phyloP scores from a whole-genome alignment of 768 basidiomycete species.

The Termitomyces titanicus region DNA sequence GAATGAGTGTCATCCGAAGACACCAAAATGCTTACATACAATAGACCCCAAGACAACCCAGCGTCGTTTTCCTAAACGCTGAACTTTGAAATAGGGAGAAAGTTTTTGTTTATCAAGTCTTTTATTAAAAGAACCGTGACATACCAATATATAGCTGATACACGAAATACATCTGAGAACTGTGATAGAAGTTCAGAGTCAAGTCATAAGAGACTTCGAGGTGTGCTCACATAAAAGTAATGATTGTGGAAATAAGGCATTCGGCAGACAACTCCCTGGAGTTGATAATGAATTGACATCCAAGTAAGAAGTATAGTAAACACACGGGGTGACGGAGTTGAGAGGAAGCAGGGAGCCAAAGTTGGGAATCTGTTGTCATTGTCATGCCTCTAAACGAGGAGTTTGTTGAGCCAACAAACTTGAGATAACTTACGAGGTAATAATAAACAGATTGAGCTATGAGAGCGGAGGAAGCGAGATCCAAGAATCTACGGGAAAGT shows the following conservation, averaged over 20 bases:
- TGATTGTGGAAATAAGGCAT: constrained; percentile 37
- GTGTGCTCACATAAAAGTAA: constrained; percentile 36
- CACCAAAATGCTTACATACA: constrained; percentile 16
- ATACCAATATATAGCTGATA: constrained; percentile 34
- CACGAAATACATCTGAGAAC: constrained; percentile 42
- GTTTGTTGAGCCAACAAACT: background rate
- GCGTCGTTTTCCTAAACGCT: constrained; percentile 19
- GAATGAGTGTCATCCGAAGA: background rate
- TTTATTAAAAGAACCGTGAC: background rate
- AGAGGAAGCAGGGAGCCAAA: constrained; percentile 37
- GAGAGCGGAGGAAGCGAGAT: constrained; percentile 33
- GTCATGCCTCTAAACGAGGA: background rate
- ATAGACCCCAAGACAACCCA: constrained; percentile 24
- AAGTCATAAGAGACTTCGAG: background rate
- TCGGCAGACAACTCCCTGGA: constrained; percentile 35
- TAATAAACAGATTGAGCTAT: constrained; percentile 41
- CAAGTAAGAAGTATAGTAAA: constrained; percentile 9
- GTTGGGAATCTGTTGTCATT: constrained; percentile 33
- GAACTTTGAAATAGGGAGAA: constrained; percentile 14
- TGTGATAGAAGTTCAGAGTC: constrained; percentile 10
- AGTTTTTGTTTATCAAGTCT: background rate
- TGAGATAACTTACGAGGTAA: constrained; percentile 28
- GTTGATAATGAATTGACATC: background rate
- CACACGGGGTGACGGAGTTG: constrained; percentile 33
- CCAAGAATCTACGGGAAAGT: constrained; percentile 26